Percentiles rank a stretch among this genome's conserved stretches.
Conservation (phyloP, 805 yeast genomes). For the Candida stauntonica region DNA sequence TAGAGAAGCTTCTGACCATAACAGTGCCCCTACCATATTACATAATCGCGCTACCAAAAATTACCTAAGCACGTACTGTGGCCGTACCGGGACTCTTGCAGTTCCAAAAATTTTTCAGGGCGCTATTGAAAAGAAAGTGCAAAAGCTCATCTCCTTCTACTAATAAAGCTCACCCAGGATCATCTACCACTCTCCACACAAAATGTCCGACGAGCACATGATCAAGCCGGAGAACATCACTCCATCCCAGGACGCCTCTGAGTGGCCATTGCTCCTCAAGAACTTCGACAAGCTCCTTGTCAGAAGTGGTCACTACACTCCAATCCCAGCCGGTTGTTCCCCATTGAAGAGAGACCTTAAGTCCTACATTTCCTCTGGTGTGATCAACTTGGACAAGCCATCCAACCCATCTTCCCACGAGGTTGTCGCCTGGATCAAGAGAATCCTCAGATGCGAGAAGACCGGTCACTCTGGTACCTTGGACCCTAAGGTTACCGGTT, state of each 20-base stretch:
- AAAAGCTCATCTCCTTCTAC: slow-evolving; percentile 10
- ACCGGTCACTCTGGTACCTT: slow-evolving; percentile 99
- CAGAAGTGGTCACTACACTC: slow-evolving; percentile 96
- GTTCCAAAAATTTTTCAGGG: slow-evolving; percentile 18
- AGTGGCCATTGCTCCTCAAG: slow-evolving; percentile 93
- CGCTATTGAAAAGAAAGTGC: slow-evolving; percentile 3
- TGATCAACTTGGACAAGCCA: slow-evolving; percentile 95
- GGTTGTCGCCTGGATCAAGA: slow-evolving; percentile 98
- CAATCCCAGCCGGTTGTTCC: slow-evolving; percentile 92
- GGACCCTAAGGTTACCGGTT: slow-evolving; percentile 98
- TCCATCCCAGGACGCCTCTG: slow-evolving; percentile 80
- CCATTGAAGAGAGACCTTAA: slow-evolving; percentile 93
- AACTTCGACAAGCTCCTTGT: slow-evolving; percentile 91
- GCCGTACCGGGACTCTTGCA: not conserved
- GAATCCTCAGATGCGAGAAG: slow-evolving; percentile 92
- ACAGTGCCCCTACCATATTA: slow-evolving; percentile 3
- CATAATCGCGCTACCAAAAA: not conserved
- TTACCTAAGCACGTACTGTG: not conserved
- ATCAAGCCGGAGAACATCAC: slow-evolving; percentile 85
- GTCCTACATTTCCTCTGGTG: slow-evolving; percentile 89
- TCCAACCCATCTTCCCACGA: slow-evolving; percentile 98
- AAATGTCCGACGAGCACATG: slow-evolving; percentile 63
- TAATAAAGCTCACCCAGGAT: not conserved
- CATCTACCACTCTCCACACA: slow-evolving; percentile 1
- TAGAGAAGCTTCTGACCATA: too few species aligned